A percentile compares a stretch with the other conserved stretches of the same genome.
phyloP scores from a whole-genome alignment of 2,329 filamentous ascomycete genomes.

The Xylariaceae sp. region DNA sequence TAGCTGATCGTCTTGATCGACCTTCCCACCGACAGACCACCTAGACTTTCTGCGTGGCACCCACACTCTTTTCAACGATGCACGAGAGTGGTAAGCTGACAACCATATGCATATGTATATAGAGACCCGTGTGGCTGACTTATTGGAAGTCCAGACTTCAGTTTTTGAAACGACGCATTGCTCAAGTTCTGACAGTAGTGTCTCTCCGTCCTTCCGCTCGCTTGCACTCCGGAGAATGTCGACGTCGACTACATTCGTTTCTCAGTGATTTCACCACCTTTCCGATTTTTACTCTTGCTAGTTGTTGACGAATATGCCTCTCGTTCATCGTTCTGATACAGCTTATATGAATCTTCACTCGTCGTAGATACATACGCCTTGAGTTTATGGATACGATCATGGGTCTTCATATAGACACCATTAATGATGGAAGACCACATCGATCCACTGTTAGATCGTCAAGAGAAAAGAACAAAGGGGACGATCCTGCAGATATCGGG shows the following conservation, averaged over 20 bases:
- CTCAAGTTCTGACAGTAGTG: conserved; percentile 12
- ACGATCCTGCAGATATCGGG: conserved; percentile 15
- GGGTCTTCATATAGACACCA: conserved; percentile 7
- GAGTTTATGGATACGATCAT: conserved; percentile 14
- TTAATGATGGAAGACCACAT: not conserved
- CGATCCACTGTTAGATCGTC: conserved; percentile 1
- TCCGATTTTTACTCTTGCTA: conserved; percentile 7
- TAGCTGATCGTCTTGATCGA: conserved; percentile 3
- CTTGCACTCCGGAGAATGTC: conserved; percentile 16
- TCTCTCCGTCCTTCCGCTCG: conserved; percentile 13
- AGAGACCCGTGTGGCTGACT: conserved; percentile 24
- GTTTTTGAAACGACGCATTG: conserved; percentile 15
- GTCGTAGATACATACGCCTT: conserved; percentile 15
- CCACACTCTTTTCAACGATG: conserved; percentile 17
- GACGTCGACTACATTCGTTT: conserved; percentile 25
- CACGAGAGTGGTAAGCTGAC: conserved; percentile 15
- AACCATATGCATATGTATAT: conserved; percentile 18
- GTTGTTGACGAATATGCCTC: conserved; percentile 23
- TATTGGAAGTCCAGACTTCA: conserved; percentile 18
- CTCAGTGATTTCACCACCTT: conserved; percentile 8
- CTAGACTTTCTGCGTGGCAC: conserved; percentile 25
- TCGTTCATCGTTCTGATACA: conserved; percentile 17
- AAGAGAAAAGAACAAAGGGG: conserved; percentile 2
- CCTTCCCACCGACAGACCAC: conserved; percentile 15
- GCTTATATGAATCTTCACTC: conserved; percentile 18